phyloP scores from a whole-genome alignment of 2,329 filamentous ascomycete genomes.

The Neocatenulostroma microsporum region DNA sequence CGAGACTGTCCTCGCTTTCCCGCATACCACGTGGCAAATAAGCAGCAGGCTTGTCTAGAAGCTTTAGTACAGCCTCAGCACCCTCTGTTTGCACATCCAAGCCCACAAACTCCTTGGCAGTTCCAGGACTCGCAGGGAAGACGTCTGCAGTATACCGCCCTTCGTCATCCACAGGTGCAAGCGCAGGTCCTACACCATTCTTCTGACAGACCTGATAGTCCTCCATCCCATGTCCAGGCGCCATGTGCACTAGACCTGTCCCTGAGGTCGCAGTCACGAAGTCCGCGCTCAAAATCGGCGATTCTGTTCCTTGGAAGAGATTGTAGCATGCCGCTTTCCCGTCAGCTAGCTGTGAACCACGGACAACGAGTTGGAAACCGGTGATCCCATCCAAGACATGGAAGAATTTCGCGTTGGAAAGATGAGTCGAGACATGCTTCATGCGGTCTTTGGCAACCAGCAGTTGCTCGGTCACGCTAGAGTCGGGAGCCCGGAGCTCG shows the following conservation, averaged over 20 bases:
- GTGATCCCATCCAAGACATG: conserved; percentile 51
- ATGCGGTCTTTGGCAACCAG: conserved; percentile 66
- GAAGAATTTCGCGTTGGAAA: conserved; percentile 37
- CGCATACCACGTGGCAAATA: conserved; percentile 9
- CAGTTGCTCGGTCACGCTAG: conserved; percentile 39
- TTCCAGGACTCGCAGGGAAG: conserved; percentile 55
- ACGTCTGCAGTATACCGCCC: conserved; percentile 76
- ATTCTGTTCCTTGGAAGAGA: conserved; percentile 40
- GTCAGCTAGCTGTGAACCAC: conserved; percentile 55
- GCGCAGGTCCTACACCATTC: conserved; percentile 59
- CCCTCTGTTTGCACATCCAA: conserved; percentile 65
- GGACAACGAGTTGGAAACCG: too few species aligned
- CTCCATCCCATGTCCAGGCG: conserved; percentile 92
- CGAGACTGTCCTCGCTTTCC: conserved; percentile 27
- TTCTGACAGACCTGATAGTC: conserved; percentile 77
- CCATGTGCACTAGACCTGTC: conserved; percentile 87
- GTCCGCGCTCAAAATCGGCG: conserved; percentile 66
- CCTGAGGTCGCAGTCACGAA: conserved; percentile 90
- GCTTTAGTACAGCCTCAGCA: conserved; percentile 58
- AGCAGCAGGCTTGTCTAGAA: conserved; percentile 46
- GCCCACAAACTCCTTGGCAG: conserved; percentile 49
- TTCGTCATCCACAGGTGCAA: conserved; percentile 74
- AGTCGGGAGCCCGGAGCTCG: conserved; percentile 7
- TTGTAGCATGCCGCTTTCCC: conserved; percentile 21
- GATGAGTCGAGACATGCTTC: conserved; percentile 45